Evolutionary conservation across 257 asterid species (phyloP).

Genomic region (Gentiana macrophylla): DNA sequence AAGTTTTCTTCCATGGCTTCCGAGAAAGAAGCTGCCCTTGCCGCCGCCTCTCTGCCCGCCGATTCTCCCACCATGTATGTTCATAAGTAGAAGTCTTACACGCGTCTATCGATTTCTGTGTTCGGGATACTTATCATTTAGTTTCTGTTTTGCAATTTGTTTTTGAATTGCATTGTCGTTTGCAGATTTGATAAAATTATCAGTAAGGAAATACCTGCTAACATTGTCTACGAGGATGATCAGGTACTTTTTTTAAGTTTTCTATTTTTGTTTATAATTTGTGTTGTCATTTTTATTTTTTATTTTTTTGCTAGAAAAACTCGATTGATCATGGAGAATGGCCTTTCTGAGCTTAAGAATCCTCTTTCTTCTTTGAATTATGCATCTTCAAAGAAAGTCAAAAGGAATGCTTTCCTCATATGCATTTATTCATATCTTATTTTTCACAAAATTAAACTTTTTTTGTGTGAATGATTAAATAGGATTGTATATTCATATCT

Average conservation of each 20-base stretch:
- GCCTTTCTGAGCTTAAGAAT: background rate
- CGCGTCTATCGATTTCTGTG: constrained; percentile 3
- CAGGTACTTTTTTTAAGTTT: constrained; percentile 27
- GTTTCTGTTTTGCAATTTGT: background rate
- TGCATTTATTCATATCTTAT: too few species aligned
- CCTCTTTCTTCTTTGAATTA: background rate
- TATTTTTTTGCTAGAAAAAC: background rate
- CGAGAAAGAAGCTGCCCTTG: constrained; percentile 83
- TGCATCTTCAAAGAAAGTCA: background rate
- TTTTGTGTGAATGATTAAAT: too few species aligned
- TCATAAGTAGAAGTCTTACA: too few species aligned
- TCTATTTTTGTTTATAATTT: background rate
- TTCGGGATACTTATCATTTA: background rate
- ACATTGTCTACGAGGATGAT: constrained; percentile 79
- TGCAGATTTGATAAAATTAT: constrained; percentile 92
- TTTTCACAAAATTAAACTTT: too few species aligned
- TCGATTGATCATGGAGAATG: background rate
- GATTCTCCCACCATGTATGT: constrained; percentile 74
- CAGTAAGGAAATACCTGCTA: constrained; percentile 71
- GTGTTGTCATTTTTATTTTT: too few species aligned
- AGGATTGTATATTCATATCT: too few species aligned
- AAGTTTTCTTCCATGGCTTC: constrained; percentile 55
- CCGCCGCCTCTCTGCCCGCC: constrained; percentile 39
- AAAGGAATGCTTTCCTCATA: too few species aligned
- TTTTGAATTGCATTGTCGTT: background rate